Conservation (phyloP, 2,329 filamentous ascomycete species). For the Botryotinia globosa region DNA sequence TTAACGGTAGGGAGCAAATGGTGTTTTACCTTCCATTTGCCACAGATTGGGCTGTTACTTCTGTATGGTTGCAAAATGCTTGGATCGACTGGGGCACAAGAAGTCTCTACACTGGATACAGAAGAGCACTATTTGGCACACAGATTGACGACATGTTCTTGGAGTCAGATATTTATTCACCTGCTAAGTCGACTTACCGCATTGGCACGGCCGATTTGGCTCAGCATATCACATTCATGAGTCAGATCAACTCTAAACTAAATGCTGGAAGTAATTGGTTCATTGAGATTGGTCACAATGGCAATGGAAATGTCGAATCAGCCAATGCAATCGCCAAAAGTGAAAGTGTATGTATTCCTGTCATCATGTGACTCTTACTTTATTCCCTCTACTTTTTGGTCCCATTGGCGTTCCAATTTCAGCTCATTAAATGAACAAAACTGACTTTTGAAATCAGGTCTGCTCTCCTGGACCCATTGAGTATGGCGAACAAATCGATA, state of each 20-base stretch:
- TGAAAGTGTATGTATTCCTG: background rate
- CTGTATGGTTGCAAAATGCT: conserved; percentile 57
- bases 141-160: conserved; percentile 60
- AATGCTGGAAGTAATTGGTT: conserved; percentile 51
- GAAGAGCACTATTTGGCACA: conserved; percentile 32
- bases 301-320: conserved; percentile 50
- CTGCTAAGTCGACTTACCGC: conserved; percentile 49
- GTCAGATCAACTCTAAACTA: conserved; percentile 46
- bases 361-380: background rate
- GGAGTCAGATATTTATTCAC: conserved; percentile 46
- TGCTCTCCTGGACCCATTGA: conserved; percentile 42
- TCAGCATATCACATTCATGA: conserved; percentile 46
- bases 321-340: conserved; percentile 41
- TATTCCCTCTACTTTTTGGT: background rate
- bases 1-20: conserved; percentile 57
- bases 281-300: conserved; percentile 55
- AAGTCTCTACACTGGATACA: conserved; percentile 45
- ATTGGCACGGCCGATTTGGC: conserved; percentile 48
- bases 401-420: background rate
- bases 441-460: conserved; percentile 14
- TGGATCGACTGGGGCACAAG: conserved; percentile 62
- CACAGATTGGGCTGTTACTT: conserved; percentile 46
- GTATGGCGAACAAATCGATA: conserved; percentile 46
- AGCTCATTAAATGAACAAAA: background rate
- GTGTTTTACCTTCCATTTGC: conserved; percentile 54